Base-by-base conservation (phyloP, 352 stramenopile species). In the Proteromonas lacertae region DNA sequence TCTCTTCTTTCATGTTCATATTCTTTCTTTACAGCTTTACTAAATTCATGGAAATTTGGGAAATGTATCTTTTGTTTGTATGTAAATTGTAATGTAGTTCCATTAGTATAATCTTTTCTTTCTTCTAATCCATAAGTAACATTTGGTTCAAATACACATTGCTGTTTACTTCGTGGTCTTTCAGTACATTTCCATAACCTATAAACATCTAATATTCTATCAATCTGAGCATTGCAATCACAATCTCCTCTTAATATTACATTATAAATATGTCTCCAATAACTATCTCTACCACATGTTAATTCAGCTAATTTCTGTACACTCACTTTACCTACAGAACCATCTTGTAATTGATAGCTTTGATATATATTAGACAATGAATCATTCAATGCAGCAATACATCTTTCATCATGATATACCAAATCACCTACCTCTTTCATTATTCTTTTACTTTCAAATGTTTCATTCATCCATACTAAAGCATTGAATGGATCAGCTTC, bases 111-210 rank as follows among this genome's bases (percentile, higher is more conserved):
- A 38, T 23, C 31, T 34, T 52, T 41, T 34, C 52, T 35, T 13
- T 43, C 44, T 25, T 46, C 41, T n/a, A n/a, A n/a, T n/a, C n/a
- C n/a, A n/a, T n/a, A n/a, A n/a, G n/a, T n/a, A n/a, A n/a, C n/a
- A 0, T 40, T 39, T 1, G 55, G 45, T 2, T 44, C 30, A 38
- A 78, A 78, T 0, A 48, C 17, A 37, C 66, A 77, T 31, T 61
- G 50, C 23, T 36, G 53, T 4, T 43, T 47, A 1, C 51, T 48
- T 22, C 44, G 39, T 42, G 64, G 40, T 0, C 47, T 24, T 3
- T 53, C 51, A 2, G 69, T 86, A 40, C 78, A 93, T 44, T 78
- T 73, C 75, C 75, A 93, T 13, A 92, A 55, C 21, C 74, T 62
- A 46, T 77, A 91, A 1, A 92, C 59, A 3, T 60, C 60, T 17